Conservation (phyloP, 2,329 filamentous ascomycete genomes). For the Paecilomyces sp. region DNA sequence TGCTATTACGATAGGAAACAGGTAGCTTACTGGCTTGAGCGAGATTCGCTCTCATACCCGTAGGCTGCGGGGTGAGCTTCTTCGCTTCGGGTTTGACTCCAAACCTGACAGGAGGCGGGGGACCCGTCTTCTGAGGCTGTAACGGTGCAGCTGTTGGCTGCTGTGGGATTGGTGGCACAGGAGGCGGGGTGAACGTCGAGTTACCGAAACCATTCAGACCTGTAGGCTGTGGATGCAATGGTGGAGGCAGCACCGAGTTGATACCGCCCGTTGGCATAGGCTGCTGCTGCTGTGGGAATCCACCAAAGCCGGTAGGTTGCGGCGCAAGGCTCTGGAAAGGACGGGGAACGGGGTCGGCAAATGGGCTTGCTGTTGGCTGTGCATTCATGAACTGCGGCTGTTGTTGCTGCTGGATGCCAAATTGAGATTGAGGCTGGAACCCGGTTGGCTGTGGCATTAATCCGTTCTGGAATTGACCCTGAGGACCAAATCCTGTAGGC, state of each 20-base stretch:
- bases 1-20: not conserved
- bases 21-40: slow-evolving; percentile 84
- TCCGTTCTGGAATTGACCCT: slow-evolving; percentile 32
- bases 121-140: slow-evolving; percentile 73
- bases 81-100: slow-evolving; percentile 67
- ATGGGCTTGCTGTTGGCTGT: slow-evolving; percentile 29
- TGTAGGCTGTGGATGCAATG: slow-evolving; percentile 42
- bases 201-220: slow-evolving; percentile 45
- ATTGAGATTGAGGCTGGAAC: slow-evolving; percentile 38
- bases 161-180: slow-evolving; percentile 51
- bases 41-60: slow-evolving; percentile 82
- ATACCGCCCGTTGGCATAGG: slow-evolving; percentile 41
- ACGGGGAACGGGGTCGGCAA: slow-evolving; percentile 12
- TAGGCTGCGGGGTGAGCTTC: slow-evolving; percentile 77
- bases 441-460: slow-evolving; percentile 42
- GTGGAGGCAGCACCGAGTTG: slow-evolving; percentile 23
- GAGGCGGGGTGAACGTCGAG: slow-evolving; percentile 38
- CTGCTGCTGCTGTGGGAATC: slow-evolving; percentile 31
- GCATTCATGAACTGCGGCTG: slow-evolving; percentile 44
- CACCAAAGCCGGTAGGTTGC: slow-evolving; percentile 49
- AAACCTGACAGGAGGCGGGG: slow-evolving; percentile 81
- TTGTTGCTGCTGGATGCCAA: slow-evolving; percentile 40
- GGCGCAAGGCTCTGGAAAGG: slow-evolving; percentile 39
- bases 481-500: slow-evolving; percentile 53
- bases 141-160: slow-evolving; percentile 57